Conservation (phyloP, 306 rosid genomes). For the Vigna radiata region DNA sequence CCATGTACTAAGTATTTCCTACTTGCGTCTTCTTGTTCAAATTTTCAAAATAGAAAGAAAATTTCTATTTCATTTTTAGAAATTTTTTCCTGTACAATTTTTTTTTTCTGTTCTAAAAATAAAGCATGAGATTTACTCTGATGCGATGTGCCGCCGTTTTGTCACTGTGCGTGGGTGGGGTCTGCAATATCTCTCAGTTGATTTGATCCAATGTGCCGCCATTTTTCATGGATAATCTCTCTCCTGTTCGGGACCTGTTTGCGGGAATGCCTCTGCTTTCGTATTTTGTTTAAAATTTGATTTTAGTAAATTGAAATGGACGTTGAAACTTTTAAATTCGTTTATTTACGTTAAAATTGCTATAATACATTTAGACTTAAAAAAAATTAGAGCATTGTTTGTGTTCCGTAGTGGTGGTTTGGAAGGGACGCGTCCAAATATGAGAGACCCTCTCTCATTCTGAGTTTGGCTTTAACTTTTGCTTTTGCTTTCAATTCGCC, state of each 20-base stretch:
- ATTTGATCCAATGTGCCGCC: conserved; percentile 89
- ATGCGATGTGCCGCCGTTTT: conserved; percentile 81
- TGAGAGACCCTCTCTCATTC: neutral
- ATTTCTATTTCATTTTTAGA: no score
- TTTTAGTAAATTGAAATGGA: neutral
- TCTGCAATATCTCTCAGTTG: conserved; percentile 47
- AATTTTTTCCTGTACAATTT: no score
- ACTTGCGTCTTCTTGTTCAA: no score
- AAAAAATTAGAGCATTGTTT: neutral
- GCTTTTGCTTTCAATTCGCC: conserved; percentile 72
- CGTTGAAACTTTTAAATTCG: neutral
- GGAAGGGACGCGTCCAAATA: neutral
- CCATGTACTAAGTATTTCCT: no score
- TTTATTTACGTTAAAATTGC: neutral
- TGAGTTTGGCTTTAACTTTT: conserved; percentile 61
- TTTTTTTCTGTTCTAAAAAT: neutral
- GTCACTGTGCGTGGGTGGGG: conserved; percentile 38
- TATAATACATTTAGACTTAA: neutral
- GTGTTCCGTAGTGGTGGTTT: neutral
- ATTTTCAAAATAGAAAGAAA: no score
- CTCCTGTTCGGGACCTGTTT: conserved; percentile 9
- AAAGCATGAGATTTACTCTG: conserved; percentile 30
- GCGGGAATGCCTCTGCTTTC: neutral
- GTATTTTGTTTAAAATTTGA: neutral
- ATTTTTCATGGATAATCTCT: conserved; percentile 44